Percentiles rank a stretch among this genome's conserved stretches.
phyloP scores from a whole-genome alignment of 768 basidiomycete species.

The Suillus alpinus region DNA sequence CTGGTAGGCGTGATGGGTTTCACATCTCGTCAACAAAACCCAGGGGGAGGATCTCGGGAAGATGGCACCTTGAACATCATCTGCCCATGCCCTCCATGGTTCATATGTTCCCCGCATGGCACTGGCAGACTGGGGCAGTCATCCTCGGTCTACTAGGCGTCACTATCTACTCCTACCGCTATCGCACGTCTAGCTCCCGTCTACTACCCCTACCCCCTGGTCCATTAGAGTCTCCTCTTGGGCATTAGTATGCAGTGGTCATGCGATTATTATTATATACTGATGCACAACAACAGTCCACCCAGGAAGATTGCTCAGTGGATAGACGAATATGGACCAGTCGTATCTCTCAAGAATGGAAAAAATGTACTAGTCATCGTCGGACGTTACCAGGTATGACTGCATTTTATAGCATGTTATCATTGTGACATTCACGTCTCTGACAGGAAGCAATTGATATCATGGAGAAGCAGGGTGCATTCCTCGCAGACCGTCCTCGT shows the following conservation, averaged over 20 bases:
- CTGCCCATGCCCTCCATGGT: background rate
- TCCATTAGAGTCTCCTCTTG: constrained; percentile 4
- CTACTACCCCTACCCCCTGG: constrained; percentile 1
- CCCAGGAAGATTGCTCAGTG: constrained; percentile 5
- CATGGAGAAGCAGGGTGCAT: constrained; percentile 58
- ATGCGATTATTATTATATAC: too few relatives aligned
- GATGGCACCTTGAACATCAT: background rate
- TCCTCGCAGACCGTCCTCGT: constrained; percentile 47
- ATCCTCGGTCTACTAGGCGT: background rate
- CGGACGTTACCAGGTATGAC: constrained; percentile 7
- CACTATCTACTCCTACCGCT: background rate
- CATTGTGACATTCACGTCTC: constrained; percentile 3
- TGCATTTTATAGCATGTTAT: constrained; percentile 14
- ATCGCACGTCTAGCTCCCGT: background rate
- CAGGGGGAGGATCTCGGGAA: background rate
- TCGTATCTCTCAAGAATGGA: constrained; percentile 6
- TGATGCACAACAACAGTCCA: background rate
- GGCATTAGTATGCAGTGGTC: background rate
- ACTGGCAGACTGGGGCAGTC: background rate
- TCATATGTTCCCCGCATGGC: background rate
- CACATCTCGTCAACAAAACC: background rate
- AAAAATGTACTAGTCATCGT: constrained; percentile 7
- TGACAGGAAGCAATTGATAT: constrained; percentile 47
- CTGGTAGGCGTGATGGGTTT: background rate
- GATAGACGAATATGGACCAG: constrained; percentile 10